phyloP scores from a whole-genome alignment of 1,139 yeast genomes.

The Spencermartinsiella ligniputridi region DNA sequence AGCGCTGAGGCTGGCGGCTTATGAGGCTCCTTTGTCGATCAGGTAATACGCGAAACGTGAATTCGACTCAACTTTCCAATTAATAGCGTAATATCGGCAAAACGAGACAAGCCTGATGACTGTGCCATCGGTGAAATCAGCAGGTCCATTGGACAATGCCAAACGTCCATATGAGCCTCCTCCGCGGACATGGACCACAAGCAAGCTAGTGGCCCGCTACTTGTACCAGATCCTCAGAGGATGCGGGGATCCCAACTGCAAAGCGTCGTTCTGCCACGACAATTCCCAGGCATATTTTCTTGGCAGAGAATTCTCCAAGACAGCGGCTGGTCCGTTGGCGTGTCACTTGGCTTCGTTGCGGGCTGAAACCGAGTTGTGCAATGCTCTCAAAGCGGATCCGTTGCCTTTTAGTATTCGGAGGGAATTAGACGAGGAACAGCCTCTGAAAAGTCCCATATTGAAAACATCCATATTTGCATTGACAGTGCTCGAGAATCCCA shows the following conservation, averaged over 20 bases:
- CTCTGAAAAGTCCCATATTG: constrained; percentile 12
- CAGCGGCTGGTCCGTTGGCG: constrained; percentile 21
- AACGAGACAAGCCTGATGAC: too few species aligned
- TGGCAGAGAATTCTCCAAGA: constrained; percentile 15
- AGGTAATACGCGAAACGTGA: too few species aligned
- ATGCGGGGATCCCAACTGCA: constrained; percentile 19
- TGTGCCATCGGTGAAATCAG: too few species aligned
- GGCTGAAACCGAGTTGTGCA: constrained; percentile 18
- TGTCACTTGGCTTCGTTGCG: constrained; percentile 17
- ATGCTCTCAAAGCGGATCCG: constrained; percentile 2
- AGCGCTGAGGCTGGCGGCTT: too few species aligned
- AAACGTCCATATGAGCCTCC: too few species aligned
- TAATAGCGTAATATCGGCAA: too few species aligned
- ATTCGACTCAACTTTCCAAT: too few species aligned
- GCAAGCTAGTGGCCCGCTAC: constrained; percentile 16
- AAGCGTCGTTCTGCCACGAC: constrained; percentile 18
- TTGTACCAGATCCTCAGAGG: constrained; percentile 22
- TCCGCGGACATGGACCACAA: background rate
- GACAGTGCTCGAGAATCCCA: background rate
- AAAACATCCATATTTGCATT: background rate
- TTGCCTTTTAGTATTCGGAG: constrained; percentile 10
- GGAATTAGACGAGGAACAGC: constrained; percentile 10
- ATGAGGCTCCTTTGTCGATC: too few species aligned
- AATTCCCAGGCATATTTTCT: constrained; percentile 13
- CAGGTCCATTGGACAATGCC: too few species aligned